Percentiles rank a stretch among this genome's conserved stretches.
These are phyloP conservation scores for Lentithecium fluviatile DNA, from an alignment of 495 filamentous ascomycete species.

Conservation along the genomic window DNA sequence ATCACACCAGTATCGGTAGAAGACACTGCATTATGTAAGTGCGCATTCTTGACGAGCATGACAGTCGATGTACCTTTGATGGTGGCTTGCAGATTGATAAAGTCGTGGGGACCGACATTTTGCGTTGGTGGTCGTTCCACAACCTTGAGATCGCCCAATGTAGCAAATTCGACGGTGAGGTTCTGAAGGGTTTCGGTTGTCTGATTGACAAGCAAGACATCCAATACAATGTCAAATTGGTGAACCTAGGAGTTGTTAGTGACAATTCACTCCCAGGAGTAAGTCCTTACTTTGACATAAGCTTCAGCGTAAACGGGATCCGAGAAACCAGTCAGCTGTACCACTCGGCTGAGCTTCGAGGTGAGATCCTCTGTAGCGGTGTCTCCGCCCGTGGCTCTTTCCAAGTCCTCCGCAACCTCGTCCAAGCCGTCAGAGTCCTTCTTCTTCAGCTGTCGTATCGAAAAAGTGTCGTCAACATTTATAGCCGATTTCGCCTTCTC, in stretches of 20 bases:
- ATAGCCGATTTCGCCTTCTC: conserved; percentile 93
- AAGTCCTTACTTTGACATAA: conserved; percentile 67
- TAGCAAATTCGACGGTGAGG: conserved; percentile 95
- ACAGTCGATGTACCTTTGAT: conserved; percentile 60
- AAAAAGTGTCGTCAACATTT: conserved; percentile 91
- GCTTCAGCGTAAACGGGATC: conserved; percentile 98
- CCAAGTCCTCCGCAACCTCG: conserved; percentile 84
- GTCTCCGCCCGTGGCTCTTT: conserved; percentile 92
- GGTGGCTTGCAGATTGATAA: conserved; percentile 97
- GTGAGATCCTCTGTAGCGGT: conserved; percentile 77
- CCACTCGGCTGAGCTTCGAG: conserved; percentile 92
- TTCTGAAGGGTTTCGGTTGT: conserved; percentile 96
- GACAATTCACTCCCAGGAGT: not conserved
- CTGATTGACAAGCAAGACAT: conserved; percentile 97
- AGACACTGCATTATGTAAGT: conserved; percentile 57
- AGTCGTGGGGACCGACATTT: conserved; percentile 91
- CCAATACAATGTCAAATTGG: conserved; percentile 97
- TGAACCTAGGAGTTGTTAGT: conserved; percentile 56
- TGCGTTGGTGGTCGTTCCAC: conserved; percentile 95
- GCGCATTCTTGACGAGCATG: not conserved
- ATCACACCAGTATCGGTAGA: conserved; percentile 99
- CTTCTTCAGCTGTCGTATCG: conserved; percentile 89
- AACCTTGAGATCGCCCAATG: conserved; percentile 95
- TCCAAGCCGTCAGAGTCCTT: conserved; percentile 78
- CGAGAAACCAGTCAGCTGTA: conserved; percentile 97